These are phyloP conservation scores for Ustilago vetiveriae DNA, from an alignment of 1,284 basidiomycete genomes.

Conservation along the genomic window DNA sequence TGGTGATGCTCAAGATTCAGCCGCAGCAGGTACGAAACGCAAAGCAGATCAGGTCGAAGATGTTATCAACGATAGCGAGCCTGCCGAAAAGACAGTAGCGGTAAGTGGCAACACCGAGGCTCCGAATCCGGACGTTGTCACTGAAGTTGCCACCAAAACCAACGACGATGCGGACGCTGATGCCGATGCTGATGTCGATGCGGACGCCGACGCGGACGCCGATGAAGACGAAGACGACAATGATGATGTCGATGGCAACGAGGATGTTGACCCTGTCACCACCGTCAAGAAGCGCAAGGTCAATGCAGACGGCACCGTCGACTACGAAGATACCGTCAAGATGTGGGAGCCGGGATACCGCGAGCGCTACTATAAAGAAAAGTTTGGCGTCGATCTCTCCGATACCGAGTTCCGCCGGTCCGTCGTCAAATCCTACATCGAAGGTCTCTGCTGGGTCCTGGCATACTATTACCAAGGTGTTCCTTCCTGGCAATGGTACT, in stretches of 20 bases:
- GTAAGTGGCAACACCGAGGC: too few relatives aligned
- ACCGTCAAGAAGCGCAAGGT: slow-evolving; percentile 55
- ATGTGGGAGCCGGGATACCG: slow-evolving; percentile 76
- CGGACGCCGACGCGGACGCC: slow-evolving; percentile 65
- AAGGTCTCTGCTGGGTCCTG: slow-evolving; percentile 95
- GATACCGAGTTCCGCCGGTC: slow-evolving; percentile 79
- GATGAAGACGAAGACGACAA: slow-evolving; percentile 66
- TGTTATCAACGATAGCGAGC: slow-evolving; percentile 6
- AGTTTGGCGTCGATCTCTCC: slow-evolving; percentile 82
- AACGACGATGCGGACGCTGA: slow-evolving; percentile 13
- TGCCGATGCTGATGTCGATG: slow-evolving; percentile 47
- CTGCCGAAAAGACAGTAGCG: too few relatives aligned
- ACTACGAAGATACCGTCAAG: slow-evolving; percentile 92
- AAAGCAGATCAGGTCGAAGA: slow-evolving; percentile 63
- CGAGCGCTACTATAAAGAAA: slow-evolving; percentile 92
- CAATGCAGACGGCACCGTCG: slow-evolving; percentile 72
- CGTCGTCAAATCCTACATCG: slow-evolving; percentile 86
- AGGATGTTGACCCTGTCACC: slow-evolving; percentile 52
- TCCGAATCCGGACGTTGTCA: too few relatives aligned
- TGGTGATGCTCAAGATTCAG: slow-evolving; percentile 56
- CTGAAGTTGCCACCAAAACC: neutral
- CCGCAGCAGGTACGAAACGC: slow-evolving; percentile 17
- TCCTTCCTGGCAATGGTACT: slow-evolving; percentile 99
- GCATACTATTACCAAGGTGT: slow-evolving; percentile 97
- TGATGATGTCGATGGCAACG: slow-evolving; percentile 72